Conservation (phyloP, 2,329 filamentous ascomycete species). For the Gnomoniopsis sp. region DNA sequence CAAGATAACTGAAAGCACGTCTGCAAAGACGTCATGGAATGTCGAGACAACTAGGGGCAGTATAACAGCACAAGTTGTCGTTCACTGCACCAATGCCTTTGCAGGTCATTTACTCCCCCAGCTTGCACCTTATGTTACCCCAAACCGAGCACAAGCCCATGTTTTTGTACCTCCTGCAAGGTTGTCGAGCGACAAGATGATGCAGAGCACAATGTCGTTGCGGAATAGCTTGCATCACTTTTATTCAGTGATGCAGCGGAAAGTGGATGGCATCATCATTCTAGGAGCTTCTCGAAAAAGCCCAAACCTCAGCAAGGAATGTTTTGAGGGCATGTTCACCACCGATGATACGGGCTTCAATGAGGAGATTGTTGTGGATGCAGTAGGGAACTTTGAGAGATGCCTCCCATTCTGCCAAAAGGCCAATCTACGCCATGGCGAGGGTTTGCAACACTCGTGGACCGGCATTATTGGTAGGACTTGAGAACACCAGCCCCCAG, state of each 20-base stretch:
- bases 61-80: constrained; percentile 26
- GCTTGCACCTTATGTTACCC: constrained; percentile 32
- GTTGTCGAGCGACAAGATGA: constrained; percentile 30
- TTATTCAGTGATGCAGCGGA: constrained; percentile 46
- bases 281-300: constrained; percentile 40
- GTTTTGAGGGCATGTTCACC: constrained; percentile 27
- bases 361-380: constrained; percentile 36
- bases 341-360: constrained; percentile 37
- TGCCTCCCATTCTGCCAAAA: constrained; percentile 31
- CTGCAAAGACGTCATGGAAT: constrained; percentile 26
- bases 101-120: constrained; percentile 34
- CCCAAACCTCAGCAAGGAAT: constrained; percentile 31
- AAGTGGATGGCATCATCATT: constrained; percentile 38
- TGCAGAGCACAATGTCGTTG: constrained; percentile 40
- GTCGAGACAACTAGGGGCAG: constrained; percentile 32
- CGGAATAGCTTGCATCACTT: constrained; percentile 44
- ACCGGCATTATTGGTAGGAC: constrained; percentile 38
- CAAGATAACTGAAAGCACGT: constrained; percentile 21
- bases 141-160: constrained; percentile 42
- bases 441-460: constrained; percentile 43
- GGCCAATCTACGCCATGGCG: constrained; percentile 30
- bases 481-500: not conserved
- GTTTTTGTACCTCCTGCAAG: constrained; percentile 36
- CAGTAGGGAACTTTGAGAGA: constrained; percentile 30
- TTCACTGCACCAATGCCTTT: constrained; percentile 40